These are phyloP conservation scores for Oryza nivara DNA, from an alignment of 176 grass and related monocot genomes.

Conservation along the genomic window DNA sequence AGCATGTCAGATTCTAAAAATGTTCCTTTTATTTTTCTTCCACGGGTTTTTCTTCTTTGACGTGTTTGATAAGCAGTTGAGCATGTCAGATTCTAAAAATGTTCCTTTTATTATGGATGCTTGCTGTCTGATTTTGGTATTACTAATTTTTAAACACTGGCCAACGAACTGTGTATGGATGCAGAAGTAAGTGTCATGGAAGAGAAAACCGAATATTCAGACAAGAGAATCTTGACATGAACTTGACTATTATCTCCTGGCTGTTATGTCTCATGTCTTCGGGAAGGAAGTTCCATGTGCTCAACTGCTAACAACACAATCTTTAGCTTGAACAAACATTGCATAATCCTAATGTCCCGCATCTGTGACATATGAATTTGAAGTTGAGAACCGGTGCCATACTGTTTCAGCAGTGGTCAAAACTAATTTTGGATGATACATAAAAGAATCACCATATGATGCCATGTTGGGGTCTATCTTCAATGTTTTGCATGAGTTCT, in stretches of 20 bases:
- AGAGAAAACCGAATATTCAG: background rate
- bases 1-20: background rate
- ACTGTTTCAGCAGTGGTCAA: background rate
- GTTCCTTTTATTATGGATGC: background rate
- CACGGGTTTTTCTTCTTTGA: background rate
- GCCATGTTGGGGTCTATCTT: background rate
- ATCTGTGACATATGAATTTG: background rate
- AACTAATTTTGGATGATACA: slow-evolving; percentile 5
- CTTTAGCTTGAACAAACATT: slow-evolving; percentile 9
- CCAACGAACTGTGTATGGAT: slow-evolving; percentile 1
- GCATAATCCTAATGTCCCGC: background rate
- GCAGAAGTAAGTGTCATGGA: background rate
- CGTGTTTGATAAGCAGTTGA: background rate
- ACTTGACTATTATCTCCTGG: slow-evolving; percentile 8
- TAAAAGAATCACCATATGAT: background rate
- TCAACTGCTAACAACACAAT: background rate
- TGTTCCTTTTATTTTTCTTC: background rate
- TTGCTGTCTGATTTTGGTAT: background rate
- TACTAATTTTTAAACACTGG: slow-evolving; percentile 3
- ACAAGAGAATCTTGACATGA: background rate
- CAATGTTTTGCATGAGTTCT: background rate
- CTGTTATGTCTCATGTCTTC: background rate
- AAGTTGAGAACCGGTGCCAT: background rate
- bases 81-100: too few species aligned
- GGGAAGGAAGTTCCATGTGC: background rate